These are phyloP conservation scores for Lagerstroemia speciosa DNA, from an alignment of 345 rosid genomes.

Conservation along the genomic window DNA sequence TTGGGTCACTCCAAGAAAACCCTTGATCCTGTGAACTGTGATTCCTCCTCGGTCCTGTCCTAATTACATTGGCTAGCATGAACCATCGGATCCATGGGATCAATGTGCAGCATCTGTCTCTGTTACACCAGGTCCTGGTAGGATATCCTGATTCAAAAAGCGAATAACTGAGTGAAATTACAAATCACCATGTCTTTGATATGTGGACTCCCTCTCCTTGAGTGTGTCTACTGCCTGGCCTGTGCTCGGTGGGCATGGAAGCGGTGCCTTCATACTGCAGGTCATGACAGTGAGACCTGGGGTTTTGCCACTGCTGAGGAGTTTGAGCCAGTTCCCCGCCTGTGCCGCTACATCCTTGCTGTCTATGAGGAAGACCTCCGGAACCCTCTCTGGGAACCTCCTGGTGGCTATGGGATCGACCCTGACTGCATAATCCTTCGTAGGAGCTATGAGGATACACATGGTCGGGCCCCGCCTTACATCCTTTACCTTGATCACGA, in stretches of 20 bases:
- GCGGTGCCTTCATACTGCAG: constrained; percentile 83
- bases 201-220: constrained; percentile 82
- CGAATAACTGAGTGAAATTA: background rate
- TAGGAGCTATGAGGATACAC: constrained; percentile 64
- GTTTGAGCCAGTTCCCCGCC: constrained; percentile 78
- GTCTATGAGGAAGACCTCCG: constrained; percentile 87
- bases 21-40: background rate
- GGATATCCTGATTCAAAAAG: background rate
- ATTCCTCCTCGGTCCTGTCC: background rate
- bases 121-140: background rate
- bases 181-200: constrained; percentile 50
- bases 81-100: background rate
- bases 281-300: constrained; percentile 90
- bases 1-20: background rate
- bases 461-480: constrained; percentile 77
- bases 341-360: constrained; percentile 83
- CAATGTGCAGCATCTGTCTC: background rate
- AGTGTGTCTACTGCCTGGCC: constrained; percentile 91
- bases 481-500: constrained; percentile 70
- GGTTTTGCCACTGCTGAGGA: constrained; percentile 73
- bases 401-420: constrained; percentile 77
- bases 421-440: constrained; percentile 55
- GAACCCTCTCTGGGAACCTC: constrained; percentile 83
- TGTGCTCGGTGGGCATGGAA: constrained; percentile 98
- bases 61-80: background rate